Base-by-base conservation (phyloP, 2,329 filamentous ascomycete species). In the Ascochyta rabiei region DNA sequence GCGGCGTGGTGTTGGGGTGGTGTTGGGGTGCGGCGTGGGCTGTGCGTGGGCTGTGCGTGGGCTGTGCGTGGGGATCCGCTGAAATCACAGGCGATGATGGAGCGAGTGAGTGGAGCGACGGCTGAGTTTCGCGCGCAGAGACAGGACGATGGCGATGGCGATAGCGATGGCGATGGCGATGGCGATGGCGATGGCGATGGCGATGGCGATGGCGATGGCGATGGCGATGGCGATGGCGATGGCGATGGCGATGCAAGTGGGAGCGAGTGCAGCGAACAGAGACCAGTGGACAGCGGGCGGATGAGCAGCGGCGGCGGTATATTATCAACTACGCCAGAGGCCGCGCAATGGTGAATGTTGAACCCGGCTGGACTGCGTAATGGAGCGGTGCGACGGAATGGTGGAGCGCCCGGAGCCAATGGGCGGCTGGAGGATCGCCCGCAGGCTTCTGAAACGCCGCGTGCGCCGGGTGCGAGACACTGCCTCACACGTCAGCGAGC, bases 1-100 rank as follows among this genome's bases (percentile, higher is more conserved):
- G 48, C 41, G 55, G 51, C 28, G 52, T 46, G 34, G 52, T 45
- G 52, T 56, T 53, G 52, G 47, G 52, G 37, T 61, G 62, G 56
- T 53, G 43, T 34, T n/a, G n/a, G n/a, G n/a, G n/a, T n/a, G n/a
- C n/a, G n/a, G n/a, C n/a, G 59, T 61, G 62, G 57, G 57, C 61
- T 57, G 53, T 48, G 63, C 57, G 65, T 55, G 52, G 50, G 52
- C n/a, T n/a, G n/a, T n/a, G n/a, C n/a, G 59, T 61, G 62, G 57
- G 57, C 61, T 57, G 53, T 48, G 63, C 57, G 65, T 55, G 52
- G 50, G 52, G 48, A 46, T 47, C 40, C 48, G 48, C 47, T 53
- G 52, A 45, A 51, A 57, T 48, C 52, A 39, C 54, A 42, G 23
- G 53, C 48, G 56, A 59, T 58, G 53, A 52, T 57, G 60, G 60